Evolutionary conservation across 2,329 filamentous ascomycete species (phyloP).

Genomic region (Plenodomus tracheiphilus): DNA sequence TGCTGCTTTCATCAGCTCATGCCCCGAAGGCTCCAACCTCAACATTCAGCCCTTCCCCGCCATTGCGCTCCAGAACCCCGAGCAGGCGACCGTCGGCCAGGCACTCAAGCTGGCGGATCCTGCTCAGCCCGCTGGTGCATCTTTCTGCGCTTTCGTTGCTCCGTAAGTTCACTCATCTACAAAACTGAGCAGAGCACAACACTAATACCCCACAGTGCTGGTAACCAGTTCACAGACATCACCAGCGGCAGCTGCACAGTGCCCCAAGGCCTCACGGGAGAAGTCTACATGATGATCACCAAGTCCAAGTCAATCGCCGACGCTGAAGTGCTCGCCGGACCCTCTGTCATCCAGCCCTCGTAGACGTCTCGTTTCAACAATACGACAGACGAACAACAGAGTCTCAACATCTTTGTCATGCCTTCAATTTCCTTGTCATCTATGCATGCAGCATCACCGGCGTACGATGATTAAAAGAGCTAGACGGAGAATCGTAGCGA

Average conservation of each 20-base stretch:
- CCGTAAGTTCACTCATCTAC: conserved; percentile 50
- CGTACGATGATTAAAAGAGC: background rate
- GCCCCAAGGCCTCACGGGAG: conserved; percentile 64
- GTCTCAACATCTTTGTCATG: conserved; percentile 1
- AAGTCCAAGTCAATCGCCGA: conserved; percentile 46
- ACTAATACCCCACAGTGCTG: conserved; percentile 36
- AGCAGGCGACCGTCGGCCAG: conserved; percentile 46
- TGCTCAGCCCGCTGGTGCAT: conserved; percentile 49
- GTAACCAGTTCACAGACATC: conserved; percentile 59
- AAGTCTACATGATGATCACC: conserved; percentile 70
- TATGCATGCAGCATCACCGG: background rate
- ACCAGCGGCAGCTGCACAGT: conserved; percentile 61
- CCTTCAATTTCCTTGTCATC: conserved; percentile 6
- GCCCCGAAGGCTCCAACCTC: conserved; percentile 66
- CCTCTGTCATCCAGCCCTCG: conserved; percentile 45
- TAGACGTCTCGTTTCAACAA: conserved; percentile 20
- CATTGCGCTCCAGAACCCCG: conserved; percentile 57
- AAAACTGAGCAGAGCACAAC: background rate
- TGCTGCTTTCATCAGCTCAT: conserved; percentile 71
- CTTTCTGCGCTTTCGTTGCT: conserved; percentile 69
- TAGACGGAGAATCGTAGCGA: conserved; percentile 6
- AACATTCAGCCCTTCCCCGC: conserved; percentile 66
- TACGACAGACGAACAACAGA: background rate
- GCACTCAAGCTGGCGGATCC: conserved; percentile 45
- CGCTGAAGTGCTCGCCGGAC: conserved; percentile 63